These are phyloP conservation scores for Arabidopsis arenosa DNA, from an alignment of 345 rosid genomes.

Conservation along the genomic window DNA sequence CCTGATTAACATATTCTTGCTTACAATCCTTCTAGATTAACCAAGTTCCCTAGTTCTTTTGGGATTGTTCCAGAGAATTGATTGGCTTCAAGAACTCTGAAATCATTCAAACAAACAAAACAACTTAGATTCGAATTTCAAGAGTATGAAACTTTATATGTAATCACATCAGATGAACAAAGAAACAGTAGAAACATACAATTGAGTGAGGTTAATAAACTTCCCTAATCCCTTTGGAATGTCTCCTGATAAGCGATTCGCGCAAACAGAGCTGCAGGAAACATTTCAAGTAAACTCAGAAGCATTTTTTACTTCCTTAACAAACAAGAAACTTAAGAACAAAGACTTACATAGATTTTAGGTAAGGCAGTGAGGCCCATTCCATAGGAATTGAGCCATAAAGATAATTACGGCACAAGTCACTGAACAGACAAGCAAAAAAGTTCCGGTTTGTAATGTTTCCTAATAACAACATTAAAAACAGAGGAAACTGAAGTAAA, in stretches of 20 bases:
- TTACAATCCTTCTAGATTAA: constrained; percentile 58
- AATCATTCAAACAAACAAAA: constrained; percentile 8
- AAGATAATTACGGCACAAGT: constrained; percentile 62
- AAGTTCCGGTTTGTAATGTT: neutral
- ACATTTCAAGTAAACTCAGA: constrained; percentile 23
- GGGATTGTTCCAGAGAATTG: constrained; percentile 62
- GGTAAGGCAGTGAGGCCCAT: constrained; percentile 58
- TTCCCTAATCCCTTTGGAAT: constrained; percentile 61
- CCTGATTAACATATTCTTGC: constrained; percentile 15
- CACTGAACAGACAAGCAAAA: constrained; percentile 49
- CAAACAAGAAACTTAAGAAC: constrained; percentile 22
- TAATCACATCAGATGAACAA: constrained; percentile 14
- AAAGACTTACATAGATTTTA: constrained; percentile 56
- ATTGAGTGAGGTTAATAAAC: constrained; percentile 50
- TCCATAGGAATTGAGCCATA: constrained; percentile 61
- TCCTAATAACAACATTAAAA: neutral
- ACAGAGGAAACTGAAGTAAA: neutral
- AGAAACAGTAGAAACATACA: constrained; percentile 49
- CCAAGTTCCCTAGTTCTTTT: constrained; percentile 57
- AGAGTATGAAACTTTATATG: neutral
- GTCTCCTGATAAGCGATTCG: constrained; percentile 61
- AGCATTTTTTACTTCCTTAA: constrained; percentile 2
- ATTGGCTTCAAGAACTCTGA: constrained; percentile 69
- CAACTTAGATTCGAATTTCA: neutral
- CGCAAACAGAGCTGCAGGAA: constrained; percentile 54